Evolutionary conservation across 140 eudicot genomes (phyloP).

Genomic region (Erigeron philadelphicus): DNA sequence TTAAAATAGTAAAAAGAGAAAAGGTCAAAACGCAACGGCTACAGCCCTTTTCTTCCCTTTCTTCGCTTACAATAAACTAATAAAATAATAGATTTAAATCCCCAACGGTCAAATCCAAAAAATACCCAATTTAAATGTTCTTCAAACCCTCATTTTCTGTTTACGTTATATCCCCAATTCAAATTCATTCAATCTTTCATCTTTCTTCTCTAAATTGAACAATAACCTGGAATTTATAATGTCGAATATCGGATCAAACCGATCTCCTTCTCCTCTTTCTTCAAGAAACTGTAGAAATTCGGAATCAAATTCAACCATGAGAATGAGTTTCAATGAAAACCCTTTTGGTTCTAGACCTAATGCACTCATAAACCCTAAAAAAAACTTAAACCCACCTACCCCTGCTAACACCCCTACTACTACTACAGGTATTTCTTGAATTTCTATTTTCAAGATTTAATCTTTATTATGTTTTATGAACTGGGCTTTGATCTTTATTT

Average conservation of each 20-base stretch:
- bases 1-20: background rate
- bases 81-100: conserved; percentile 4
- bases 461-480: no score
- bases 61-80: background rate
- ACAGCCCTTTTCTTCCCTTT: background rate
- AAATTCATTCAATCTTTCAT: conserved; percentile 20
- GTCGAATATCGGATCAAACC: conserved; percentile 32
- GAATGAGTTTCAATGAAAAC: conserved; percentile 64
- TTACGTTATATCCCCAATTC: conserved; percentile 23
- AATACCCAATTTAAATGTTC: conserved; percentile 26
- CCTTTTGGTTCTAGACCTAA: conserved; percentile 48
- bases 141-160: conserved; percentile 16
- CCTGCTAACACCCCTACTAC: conserved; percentile 71
- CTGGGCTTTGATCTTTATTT: background rate
- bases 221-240: conserved; percentile 4
- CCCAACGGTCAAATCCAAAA: conserved; percentile 31
- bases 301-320: conserved; percentile 36
- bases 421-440: conserved; percentile 35
- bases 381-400: conserved; percentile 34
- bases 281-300: conserved; percentile 47
- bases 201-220: background rate
- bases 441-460: background rate
- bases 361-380: conserved; percentile 38
- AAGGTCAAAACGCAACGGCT: conserved; percentile 33
- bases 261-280: conserved; percentile 77